These are phyloP conservation scores for Heliophila coronopifolia DNA, from an alignment of 441 rosid genomes.

Conservation along the genomic window DNA sequence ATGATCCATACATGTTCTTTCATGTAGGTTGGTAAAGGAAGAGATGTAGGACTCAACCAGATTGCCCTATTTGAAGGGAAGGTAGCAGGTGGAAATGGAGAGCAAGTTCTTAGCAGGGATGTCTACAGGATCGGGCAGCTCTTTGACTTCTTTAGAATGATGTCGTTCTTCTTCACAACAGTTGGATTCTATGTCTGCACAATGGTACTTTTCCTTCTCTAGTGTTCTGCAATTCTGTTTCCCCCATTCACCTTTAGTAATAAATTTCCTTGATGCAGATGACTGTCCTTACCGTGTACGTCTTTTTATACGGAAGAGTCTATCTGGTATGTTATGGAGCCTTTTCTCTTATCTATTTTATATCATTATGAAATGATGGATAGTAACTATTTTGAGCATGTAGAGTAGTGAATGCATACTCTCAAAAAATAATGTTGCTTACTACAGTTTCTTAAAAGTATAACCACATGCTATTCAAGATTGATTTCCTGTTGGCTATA, in stretches of 20 bases:
- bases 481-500: background rate
- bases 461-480: background rate
- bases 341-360: background rate
- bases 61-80: constrained; percentile 96
- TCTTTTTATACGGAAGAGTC: constrained; percentile 81
- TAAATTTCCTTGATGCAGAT: constrained; percentile 51
- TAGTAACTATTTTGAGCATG: background rate
- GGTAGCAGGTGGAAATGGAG: constrained; percentile 98
- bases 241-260: constrained; percentile 22
- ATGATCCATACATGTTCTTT: constrained; percentile 22
- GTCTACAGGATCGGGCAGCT: constrained; percentile 90
- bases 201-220: constrained; percentile 49
- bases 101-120: constrained; percentile 96
- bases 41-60: constrained; percentile 96
- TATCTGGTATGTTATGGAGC: constrained; percentile 63
- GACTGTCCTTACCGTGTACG: constrained; percentile 87
- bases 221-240: constrained; percentile 17
- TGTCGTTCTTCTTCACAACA: constrained; percentile 89
- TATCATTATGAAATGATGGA: constrained; percentile 7
- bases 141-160: constrained; percentile 95
- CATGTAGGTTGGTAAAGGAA: constrained; percentile 92
- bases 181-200: constrained; percentile 95
- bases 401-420: background rate
- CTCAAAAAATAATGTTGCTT: background rate
- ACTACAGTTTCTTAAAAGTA: constrained; percentile 8